Percentiles rank a stretch among this genome's conserved stretches.
Evolutionary conservation across 208 protist species (phyloP).

Genomic region (Acanthamoeba rhysodes): DNA sequence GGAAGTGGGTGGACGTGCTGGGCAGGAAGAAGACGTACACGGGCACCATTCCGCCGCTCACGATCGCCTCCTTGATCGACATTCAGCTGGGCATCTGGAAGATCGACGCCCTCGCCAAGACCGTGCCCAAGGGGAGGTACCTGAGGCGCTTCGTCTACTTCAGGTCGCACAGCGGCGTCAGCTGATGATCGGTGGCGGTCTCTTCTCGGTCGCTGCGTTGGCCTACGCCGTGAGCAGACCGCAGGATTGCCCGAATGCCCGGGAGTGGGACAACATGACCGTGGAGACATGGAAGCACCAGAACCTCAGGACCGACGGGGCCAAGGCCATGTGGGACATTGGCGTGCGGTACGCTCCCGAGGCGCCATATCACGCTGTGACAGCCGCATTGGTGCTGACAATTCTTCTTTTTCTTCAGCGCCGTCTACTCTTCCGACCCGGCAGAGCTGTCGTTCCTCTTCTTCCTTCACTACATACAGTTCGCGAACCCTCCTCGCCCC

Average conservation of each 20-base stretch:
- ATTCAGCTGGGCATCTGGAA: not conserved
- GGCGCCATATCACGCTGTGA: too few relatives aligned
- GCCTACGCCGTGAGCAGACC: not conserved
- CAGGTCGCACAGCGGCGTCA: not conserved
- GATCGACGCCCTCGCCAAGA: slow-evolving; percentile 13
- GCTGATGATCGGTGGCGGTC: too few relatives aligned
- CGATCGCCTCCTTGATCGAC: slow-evolving; percentile 1
- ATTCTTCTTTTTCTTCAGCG: not conserved
- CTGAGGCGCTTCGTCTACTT: not conserved
- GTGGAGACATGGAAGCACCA: slow-evolving; percentile 8
- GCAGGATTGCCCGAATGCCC: not conserved
- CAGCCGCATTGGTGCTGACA: too few relatives aligned
- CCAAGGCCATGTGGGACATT: slow-evolving; percentile 23
- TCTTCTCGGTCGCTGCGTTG: not conserved
- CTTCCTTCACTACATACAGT: slow-evolving; percentile 53
- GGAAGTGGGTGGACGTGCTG: slow-evolving; percentile 22
- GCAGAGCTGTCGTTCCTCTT: slow-evolving; percentile 8
- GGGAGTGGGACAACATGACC: slow-evolving; percentile 35
- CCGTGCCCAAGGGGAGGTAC: slow-evolving; percentile 37
- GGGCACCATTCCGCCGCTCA: slow-evolving; percentile 15
- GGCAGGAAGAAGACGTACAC: not conserved
- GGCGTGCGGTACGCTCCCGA: not conserved
- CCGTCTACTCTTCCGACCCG: slow-evolving; percentile 35
- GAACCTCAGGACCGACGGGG: not conserved
- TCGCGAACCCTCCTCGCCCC: not conserved